These are phyloP conservation scores for Picea glauca DNA, from an alignment of 75 land plant species.

Conservation along the genomic window DNA sequence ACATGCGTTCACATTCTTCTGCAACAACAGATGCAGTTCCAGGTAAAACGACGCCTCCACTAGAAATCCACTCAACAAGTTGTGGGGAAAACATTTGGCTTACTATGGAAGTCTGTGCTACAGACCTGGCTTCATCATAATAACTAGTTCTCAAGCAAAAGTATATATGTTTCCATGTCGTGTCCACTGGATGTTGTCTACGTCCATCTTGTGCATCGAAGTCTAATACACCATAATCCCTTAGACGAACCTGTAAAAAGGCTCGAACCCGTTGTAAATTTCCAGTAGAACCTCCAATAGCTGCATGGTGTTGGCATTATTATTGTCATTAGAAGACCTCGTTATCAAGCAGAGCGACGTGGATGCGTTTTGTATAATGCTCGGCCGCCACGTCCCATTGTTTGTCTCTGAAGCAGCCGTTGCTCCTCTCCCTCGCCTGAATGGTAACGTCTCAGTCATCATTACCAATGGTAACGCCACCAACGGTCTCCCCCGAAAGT, in stretches of 20 bases:
- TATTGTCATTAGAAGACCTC: no score
- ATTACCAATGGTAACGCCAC: no score
- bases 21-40: conserved; percentile 63
- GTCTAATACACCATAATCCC: conserved; percentile 86
- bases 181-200: conserved; percentile 91
- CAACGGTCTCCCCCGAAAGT: no score
- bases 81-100: conserved; percentile 79
- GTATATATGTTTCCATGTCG: conserved; percentile 99
- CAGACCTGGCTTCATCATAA: conserved; percentile 76
- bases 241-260: conserved; percentile 84
- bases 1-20: conserved; percentile 89
- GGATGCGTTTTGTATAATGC: no score
- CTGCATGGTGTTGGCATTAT: conserved; percentile 25
- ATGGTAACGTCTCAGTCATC: no score
- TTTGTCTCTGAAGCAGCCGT: no score
- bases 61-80: conserved; percentile 84
- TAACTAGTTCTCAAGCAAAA: conserved; percentile 94
- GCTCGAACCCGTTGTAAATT: conserved; percentile 83
- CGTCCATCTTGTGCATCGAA: conserved; percentile 79
- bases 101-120: conserved; percentile 70
- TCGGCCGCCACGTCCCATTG: no score
- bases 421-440: no score
- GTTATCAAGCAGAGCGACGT: no score
- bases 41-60: conserved; percentile 75
- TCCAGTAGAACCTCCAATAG: conserved; percentile 95